Evolutionary conservation across 768 basidiomycete species (phyloP), one percentile per base, ranked within the genome.

Genomic region (Podaxis rugospora): DNA sequence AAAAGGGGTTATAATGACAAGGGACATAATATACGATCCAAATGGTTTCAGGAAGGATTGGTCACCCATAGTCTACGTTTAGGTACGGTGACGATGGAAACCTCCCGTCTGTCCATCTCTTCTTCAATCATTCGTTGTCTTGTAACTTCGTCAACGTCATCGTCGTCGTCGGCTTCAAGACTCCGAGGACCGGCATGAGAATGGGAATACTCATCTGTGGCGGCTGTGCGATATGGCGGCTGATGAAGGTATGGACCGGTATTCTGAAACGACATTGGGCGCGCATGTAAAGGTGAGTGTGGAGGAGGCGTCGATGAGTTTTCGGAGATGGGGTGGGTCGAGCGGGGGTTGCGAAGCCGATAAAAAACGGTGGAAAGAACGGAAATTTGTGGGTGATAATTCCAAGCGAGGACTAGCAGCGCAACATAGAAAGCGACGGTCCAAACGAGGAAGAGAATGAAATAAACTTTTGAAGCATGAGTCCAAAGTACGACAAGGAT

Each of bases 81-180:
- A 18, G 92, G 92, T 46, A 85, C 80, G 4, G 85, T 87, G 63
- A 93, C 83, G 67, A 93, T 90, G n/a, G 88, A 89, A 32, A 93
- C 90, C 64, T 93, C 90, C 52, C 92, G 82, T 65, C 90, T 79
- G 40, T 79, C 84, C 82, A 93, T 90, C 72, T 93, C 91, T 60
- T 88, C 86, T 69, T 93, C 92, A 36, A 92, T 91, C 66, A 83
- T 78, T 62, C 84, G 79, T 70, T 92, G 90, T 62, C 86, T 78
- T 11, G 84, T 80, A 52, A 88, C 85, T 64, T 92, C 90, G 65
- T 92, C 90, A 58, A 88, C 76, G 51, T 90, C 88, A 32, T 88
- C 86, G 18, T 90, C 87, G 9, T 83, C 78, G 10, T 83, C 83
- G 5, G 78, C 79, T 36, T 83, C 85, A 51, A 76, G 76, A 63